These are phyloP conservation scores for Aspergillus latus DNA, from an alignment of 2,329 filamentous ascomycete species.

Conservation along the genomic window DNA sequence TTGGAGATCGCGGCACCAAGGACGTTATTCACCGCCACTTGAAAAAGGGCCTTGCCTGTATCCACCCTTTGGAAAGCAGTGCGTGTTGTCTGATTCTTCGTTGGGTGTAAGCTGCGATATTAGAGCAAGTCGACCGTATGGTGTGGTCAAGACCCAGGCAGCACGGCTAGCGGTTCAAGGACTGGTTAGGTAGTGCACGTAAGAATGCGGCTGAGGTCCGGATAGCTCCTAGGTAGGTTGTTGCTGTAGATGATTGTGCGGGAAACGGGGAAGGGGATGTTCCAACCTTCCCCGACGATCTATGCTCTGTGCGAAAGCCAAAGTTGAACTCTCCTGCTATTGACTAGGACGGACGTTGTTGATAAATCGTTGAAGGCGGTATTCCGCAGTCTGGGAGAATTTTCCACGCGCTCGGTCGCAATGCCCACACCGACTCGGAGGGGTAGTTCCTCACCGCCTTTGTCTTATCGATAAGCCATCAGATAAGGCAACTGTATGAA, in stretches of 20 bases:
- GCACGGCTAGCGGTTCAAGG: slow-evolving; percentile 5
- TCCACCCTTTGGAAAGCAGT: not conserved
- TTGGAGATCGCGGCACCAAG: slow-evolving; percentile 15
- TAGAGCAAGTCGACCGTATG: slow-evolving; percentile 4
- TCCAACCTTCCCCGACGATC: slow-evolving; percentile 10
- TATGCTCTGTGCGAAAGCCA: not conserved
- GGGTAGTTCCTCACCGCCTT: slow-evolving; percentile 19
- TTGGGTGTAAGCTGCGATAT: not conserved
- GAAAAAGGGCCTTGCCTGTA: slow-evolving; percentile 4
- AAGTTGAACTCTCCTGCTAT: not conserved
- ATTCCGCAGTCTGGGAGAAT: slow-evolving; percentile 16
- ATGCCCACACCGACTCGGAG: slow-evolving; percentile 27
- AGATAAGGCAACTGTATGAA: not conserved
- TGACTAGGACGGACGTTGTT: slow-evolving; percentile 5
- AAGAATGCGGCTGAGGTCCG: slow-evolving; percentile 7
- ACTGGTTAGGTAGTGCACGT: slow-evolving; percentile 7
- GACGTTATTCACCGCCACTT: slow-evolving; percentile 13
- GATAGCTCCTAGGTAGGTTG: not conserved
- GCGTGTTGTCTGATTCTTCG: not conserved
- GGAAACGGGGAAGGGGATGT: slow-evolving; percentile 1
- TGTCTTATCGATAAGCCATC: slow-evolving; percentile 10
- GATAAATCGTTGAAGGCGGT: slow-evolving; percentile 8
- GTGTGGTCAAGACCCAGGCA: slow-evolving; percentile 9
- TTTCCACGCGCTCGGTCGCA: slow-evolving; percentile 28
- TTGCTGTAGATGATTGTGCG: not conserved